phyloP scores from a whole-genome alignment of 2,329 filamentous ascomycete genomes.

The Zalaria sp. region DNA sequence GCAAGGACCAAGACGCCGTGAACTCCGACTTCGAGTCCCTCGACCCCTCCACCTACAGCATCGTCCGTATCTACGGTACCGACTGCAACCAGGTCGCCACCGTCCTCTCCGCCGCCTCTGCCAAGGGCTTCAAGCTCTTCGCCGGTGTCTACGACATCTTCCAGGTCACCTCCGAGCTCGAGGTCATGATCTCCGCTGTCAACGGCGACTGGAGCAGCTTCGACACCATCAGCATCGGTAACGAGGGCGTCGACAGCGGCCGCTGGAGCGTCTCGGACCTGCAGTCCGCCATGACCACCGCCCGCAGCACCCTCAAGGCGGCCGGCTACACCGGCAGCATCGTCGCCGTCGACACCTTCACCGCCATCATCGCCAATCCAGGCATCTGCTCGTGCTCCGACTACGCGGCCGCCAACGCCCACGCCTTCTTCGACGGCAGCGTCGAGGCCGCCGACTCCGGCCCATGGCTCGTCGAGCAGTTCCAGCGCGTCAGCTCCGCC shows the following conservation, averaged over 20 bases:
- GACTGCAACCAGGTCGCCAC: conserved; percentile 61
- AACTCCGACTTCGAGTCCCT: conserved; percentile 47
- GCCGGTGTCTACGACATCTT: conserved; percentile 57
- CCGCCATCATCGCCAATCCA: conserved; percentile 53
- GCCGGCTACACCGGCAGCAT: conserved; percentile 60
- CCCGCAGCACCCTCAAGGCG: conserved; percentile 41
- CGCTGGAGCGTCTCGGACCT: conserved; percentile 38
- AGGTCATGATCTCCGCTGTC: conserved; percentile 45
- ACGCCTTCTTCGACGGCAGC: conserved; percentile 67
- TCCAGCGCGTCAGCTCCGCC: conserved; percentile 29
- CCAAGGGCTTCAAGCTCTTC: conserved; percentile 56
- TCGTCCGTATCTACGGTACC: conserved; percentile 65
- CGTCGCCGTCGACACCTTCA: conserved; percentile 68
- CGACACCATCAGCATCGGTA: conserved; percentile 62
- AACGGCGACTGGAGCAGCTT: conserved; percentile 53
- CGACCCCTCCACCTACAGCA: conserved; percentile 41
- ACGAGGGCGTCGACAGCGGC: conserved; percentile 62
- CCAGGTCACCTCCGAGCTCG: conserved; percentile 41
- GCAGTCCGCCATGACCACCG: conserved; percentile 41
- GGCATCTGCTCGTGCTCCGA: conserved; percentile 63
- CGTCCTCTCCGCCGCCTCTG: conserved; percentile 47
- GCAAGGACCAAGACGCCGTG: conserved; percentile 53
- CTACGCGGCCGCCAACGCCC: conserved; percentile 68
- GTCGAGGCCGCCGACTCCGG: conserved; percentile 49
- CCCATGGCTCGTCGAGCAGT: conserved; percentile 47